A percentile compares a stretch with the other conserved stretches of the same genome.
Evolutionary conservation across 495 filamentous ascomycete species (phyloP).

Genomic region (Entonaema liquescens): DNA sequence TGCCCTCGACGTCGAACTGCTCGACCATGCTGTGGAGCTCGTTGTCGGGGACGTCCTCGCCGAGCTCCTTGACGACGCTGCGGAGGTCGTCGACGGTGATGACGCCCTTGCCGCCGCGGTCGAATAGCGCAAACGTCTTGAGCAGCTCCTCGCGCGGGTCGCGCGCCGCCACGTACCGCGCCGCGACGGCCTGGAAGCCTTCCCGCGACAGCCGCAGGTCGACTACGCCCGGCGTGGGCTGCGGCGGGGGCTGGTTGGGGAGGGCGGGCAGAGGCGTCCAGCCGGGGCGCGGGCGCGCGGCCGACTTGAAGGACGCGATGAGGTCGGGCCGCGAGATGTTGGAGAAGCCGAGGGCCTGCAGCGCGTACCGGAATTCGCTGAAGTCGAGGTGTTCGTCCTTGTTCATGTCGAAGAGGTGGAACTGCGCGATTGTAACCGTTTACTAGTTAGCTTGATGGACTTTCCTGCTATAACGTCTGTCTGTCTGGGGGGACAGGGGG

Average conservation of each 20-base stretch:
- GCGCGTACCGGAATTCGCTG: constrained; percentile 97
- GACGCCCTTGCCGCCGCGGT: constrained; percentile 74
- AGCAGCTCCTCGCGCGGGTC: constrained; percentile 93
- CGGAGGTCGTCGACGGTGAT: constrained; percentile 88
- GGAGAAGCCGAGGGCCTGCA: constrained; percentile 95
- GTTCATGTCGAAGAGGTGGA: constrained; percentile 96
- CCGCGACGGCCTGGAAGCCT: constrained; percentile 80
- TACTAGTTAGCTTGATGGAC: constrained; percentile 19
- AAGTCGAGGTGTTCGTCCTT: constrained; percentile 94
- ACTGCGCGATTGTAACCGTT: constrained; percentile 61
- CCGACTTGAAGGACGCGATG: constrained; percentile 73
- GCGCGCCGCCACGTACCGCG: constrained; percentile 77
- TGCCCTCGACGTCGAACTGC: constrained; percentile 95
- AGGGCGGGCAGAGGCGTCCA: constrained; percentile 57
- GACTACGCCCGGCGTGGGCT: constrained; percentile 36
- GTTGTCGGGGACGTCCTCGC: constrained; percentile 90
- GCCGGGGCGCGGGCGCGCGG: constrained; percentile 65
- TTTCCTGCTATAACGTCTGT: constrained; percentile 2
- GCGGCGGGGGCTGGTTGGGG: constrained; percentile 49
- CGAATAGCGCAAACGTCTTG: constrained; percentile 91
- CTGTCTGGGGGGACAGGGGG: not conserved
- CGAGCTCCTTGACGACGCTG: constrained; percentile 87
- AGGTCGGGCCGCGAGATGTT: constrained; percentile 80
- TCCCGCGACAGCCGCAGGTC: constrained; percentile 75
- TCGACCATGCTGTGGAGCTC: constrained; percentile 96